Conservation (phyloP, 805 yeast genomes). For the Candida chilensis region DNA sequence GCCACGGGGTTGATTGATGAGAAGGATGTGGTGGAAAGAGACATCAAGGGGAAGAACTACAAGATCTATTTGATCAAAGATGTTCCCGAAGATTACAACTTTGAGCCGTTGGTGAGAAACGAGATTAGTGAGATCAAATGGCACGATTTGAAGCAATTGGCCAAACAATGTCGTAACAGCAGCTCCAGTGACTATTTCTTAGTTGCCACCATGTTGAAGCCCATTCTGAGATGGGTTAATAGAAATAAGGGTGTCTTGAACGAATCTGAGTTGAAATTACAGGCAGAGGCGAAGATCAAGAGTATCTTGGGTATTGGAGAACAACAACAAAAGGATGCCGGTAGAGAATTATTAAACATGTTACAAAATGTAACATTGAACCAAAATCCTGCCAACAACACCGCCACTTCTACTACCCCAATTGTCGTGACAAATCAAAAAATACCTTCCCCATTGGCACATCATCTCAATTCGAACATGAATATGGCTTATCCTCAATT, state of each 20-base stretch:
- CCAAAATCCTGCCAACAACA: neutral
- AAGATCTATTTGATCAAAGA: conserved; percentile 71
- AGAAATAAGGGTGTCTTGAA: conserved; percentile 36
- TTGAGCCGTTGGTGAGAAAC: conserved; percentile 76
- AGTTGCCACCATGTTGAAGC: conserved; percentile 39
- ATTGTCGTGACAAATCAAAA: too few relatives aligned
- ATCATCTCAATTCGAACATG: too few relatives aligned
- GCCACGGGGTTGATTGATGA: conserved; percentile 58
- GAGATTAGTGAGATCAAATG: conserved; percentile 83
- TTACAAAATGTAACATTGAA: conserved; percentile 17
- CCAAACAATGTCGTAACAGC: conserved; percentile 18
- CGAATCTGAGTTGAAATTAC: conserved; percentile 51
- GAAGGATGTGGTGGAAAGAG: conserved; percentile 71
- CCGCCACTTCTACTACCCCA: conserved; percentile 2
- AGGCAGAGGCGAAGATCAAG: conserved; percentile 62
- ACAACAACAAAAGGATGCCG: conserved; percentile 44
- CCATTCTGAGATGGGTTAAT: conserved; percentile 45
- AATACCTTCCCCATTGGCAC: too few relatives aligned
- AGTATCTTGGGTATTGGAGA: conserved; percentile 48
- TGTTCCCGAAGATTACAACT: conserved; percentile 68
- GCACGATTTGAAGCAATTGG: conserved; percentile 47
- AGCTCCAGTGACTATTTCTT: conserved; percentile 26
- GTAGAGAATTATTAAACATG: conserved; percentile 65
- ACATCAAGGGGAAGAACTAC: conserved; percentile 75
- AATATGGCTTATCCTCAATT: conserved; percentile 1